Base-by-base conservation (phyloP, 495 filamentous ascomycete species). In the Daldinia childiae region DNA sequence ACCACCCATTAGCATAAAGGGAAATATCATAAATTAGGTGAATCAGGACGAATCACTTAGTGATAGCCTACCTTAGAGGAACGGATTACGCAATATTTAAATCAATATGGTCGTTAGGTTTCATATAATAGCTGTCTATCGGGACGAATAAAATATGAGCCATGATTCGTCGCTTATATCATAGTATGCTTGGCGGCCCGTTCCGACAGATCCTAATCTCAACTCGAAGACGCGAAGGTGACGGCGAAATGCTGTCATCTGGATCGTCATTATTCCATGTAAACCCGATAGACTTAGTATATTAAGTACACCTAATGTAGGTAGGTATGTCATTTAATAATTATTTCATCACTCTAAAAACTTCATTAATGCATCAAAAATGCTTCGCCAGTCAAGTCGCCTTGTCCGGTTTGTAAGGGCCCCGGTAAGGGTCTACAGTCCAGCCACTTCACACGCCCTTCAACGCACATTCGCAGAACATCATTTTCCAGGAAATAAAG, bases 401-500 rank as follows among this genome's bases (percentile, higher is more conserved):
- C 55, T 58, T 30, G 62, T 57, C 24, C 62, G 62, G 14, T 27
- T 58, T 27, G 50, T 51, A 14, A 36, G 41, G 58, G 17, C 54
- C 11, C 15, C 38, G 6, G 52, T 29, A 15, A 51, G 17, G 24
- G 19, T 26, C 19, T 51, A 26, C 14, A 17, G 27, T 17, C 62
- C 62, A 39, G 36, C 29, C 24, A 54, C 51, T 7, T 29, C 59
- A 4, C 43, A 36, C 7, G 8, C 60, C 15, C 11, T 60, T 6
- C 11, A 19, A 26, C 62, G 71, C 34, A 34, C 51, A 1, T 74
- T 59, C 51, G 66, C 51, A 48, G 66, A 74, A 30, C 21, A 68
- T 3, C 66, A 70, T 39, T 74, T 70, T 15, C 71, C 71, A 6
- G 54, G 54, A 15, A 62, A 70, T 15, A 73, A 68, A 17, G 62